Base-by-base conservation (phyloP, 2,329 filamentous ascomycete species). In the Anthostomella pinea region DNA sequence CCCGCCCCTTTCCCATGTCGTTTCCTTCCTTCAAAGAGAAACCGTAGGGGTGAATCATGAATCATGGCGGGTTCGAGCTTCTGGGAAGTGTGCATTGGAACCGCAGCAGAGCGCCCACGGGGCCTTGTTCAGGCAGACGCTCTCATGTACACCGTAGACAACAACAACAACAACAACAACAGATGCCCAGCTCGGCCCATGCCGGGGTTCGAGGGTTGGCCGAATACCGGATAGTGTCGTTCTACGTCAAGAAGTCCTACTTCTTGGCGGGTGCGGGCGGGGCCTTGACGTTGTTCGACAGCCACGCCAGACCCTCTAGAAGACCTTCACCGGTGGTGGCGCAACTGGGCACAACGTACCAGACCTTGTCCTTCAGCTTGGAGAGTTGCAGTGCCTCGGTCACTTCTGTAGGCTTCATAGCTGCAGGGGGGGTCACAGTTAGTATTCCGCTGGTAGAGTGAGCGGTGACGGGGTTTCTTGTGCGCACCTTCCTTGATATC, bases 281-380 rank as follows among this genome's bases (percentile, higher is more conserved):
- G 6, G 75, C 68, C 69, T 90, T 90, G 67, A 90, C 83, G 59
- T 89, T 90, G 68, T 87, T 87, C 49, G 84, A 88, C 49, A 91
- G 73, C 86, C 86, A 90, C 36, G 81, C 83, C 60, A 93, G 69
- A 51, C 87, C 87, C 66, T 91, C 86, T 51, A 88, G 76, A 41
- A 93, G 73, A 55, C 87, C 86, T 59, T 89, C 86, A 41, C 86
- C 86, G 13, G 83, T 85, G 19, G 84, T 90, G 35, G 87, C 87
- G 59, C 85, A 87, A 65, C 83, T 88, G 33, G 87, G 86, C 56
- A 87, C 83, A 44, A 91, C 86, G 62, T 85, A 88, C 85, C 85
- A 91, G 60, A 87, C 76, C 72, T 85, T 87, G 61, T 90, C 85
- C 67, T 85, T 89, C 52, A 91, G 72, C 60, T 85, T 83, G 52